A percentile compares a stretch with the other conserved stretches of the same genome.
Evolutionary conservation across 176 grass and related monocot species (phyloP).

Genomic region (Zoysia pacifica): DNA sequence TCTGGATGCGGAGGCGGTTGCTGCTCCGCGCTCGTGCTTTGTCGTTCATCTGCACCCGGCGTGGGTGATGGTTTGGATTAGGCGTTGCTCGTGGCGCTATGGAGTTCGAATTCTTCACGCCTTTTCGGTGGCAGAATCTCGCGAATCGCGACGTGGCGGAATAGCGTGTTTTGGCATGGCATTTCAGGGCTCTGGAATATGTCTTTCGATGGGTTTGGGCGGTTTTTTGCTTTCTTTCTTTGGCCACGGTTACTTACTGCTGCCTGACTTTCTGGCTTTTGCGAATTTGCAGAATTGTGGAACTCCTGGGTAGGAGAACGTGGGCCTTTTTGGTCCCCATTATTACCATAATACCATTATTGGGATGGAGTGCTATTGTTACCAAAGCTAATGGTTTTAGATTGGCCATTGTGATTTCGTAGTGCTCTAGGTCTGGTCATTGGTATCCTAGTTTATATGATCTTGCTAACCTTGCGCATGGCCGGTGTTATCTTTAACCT

Average conservation of each 20-base stretch:
- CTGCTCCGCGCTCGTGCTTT: constrained; percentile 17
- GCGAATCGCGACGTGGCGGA: constrained; percentile 20
- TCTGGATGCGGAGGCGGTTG: constrained; percentile 12
- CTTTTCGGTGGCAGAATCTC: constrained; percentile 40
- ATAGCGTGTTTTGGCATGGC: constrained; percentile 18
- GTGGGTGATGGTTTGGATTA: neutral
- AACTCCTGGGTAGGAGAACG: constrained; percentile 6
- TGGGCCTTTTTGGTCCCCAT: constrained; percentile 13
- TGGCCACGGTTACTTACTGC: neutral
- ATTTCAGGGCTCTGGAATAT: constrained; percentile 28
- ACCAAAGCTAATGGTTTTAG: constrained; percentile 8
- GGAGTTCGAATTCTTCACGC: constrained; percentile 37
- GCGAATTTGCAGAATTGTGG: neutral
- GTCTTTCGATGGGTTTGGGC: neutral
- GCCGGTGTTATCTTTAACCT: constrained; percentile 2
- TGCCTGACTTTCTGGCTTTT: neutral
- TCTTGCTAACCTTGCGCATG: constrained; percentile 10
- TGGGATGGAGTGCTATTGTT: constrained; percentile 10
- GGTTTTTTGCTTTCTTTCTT: constrained; percentile 33
- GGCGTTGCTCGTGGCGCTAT: constrained; percentile 1
- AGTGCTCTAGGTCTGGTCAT: neutral
- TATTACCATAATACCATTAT: neutral
- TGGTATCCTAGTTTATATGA: neutral
- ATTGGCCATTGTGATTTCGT: neutral
- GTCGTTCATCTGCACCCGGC: constrained; percentile 23